A percentile compares a stretch with the other conserved stretches of the same genome.
These are phyloP conservation scores for Pochonia chlamydosporia DNA, from an alignment of 2,329 filamentous ascomycete species.

Conservation along the genomic window DNA sequence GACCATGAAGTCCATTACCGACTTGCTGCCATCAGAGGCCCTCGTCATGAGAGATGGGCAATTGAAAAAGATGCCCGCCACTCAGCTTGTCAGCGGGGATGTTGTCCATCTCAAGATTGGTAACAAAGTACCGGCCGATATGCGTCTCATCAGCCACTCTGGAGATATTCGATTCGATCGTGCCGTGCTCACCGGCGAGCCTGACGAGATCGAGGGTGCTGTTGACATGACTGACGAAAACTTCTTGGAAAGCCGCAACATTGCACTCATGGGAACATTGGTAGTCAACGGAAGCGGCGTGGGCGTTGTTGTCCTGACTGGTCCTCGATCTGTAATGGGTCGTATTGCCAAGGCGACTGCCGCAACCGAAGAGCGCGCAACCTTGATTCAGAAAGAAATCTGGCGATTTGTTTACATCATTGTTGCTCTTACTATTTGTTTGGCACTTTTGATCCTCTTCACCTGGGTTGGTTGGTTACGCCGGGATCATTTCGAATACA, in stretches of 20 bases:
- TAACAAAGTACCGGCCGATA: constrained; percentile 42
- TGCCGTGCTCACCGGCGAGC: constrained; percentile 35
- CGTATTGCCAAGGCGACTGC: constrained; percentile 32
- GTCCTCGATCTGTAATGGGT: constrained; percentile 34
- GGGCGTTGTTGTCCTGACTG: constrained; percentile 35
- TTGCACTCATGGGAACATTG: constrained; percentile 36
- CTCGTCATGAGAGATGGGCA: constrained; percentile 39
- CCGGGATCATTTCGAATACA: constrained; percentile 28
- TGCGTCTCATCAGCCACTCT: constrained; percentile 35
- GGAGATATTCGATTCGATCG: constrained; percentile 37
- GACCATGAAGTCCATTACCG: constrained; percentile 41
- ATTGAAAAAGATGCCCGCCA: constrained; percentile 30
- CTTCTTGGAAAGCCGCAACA: constrained; percentile 37
- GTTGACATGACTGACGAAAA: constrained; percentile 33
- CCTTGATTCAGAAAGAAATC: constrained; percentile 37
- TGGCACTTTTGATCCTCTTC: constrained; percentile 36
- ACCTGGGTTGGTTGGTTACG: constrained; percentile 39
- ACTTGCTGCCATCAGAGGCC: constrained; percentile 37
- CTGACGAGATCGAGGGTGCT: constrained; percentile 33
- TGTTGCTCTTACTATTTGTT: constrained; percentile 29
- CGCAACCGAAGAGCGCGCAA: constrained; percentile 28
- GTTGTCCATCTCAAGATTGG: constrained; percentile 39
- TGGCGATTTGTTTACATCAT: constrained; percentile 38
- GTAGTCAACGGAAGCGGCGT: constrained; percentile 34
- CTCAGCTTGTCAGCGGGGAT: constrained; percentile 40